Base-by-base conservation (phyloP, 2,329 filamentous ascomycete genomes). In the Ascochyta viciae-villosae region DNA sequence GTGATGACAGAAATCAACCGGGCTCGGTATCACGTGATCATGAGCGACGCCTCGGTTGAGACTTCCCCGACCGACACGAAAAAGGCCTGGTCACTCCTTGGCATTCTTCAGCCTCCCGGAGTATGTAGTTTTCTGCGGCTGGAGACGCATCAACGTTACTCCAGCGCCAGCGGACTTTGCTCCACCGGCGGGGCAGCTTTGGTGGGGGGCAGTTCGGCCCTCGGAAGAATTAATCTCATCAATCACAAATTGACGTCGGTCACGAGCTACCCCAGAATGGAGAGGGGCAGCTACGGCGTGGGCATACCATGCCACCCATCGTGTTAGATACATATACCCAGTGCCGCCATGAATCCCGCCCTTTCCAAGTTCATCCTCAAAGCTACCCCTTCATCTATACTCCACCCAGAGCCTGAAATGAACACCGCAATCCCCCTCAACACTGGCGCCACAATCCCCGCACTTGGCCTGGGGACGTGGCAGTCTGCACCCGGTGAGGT, bases 401-500 rank as follows among this genome's bases (percentile, higher is more conserved):
- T 77, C 33, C 34, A 77, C 35, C 75, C 75, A 33, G 63, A 66
- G 55, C 75, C 75, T 55, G 70, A 69, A 22, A 76, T 77, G 73
- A 75, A 75, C 57, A 77, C 74, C 23, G 64, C 71, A 23, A 62
- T 77, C 16, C 68, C 67, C 22, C 69, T 78, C 61, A 78, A 77
- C 70, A 78, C 74, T 27, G 76, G 76, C 54, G 72, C 74, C 35
- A 67, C 72, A 46, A 75, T 76, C 56, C 74, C 74, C 37, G 73
- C 73, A 31, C 65, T 77, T 22, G 75, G 74, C 8, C 56, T 77
- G 54, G 74, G 74, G 53, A 77, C 74, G 33, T 77, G 74, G 74
- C 73, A 77, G 57, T 74, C 73, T 61, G 67, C 65, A 45, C 75
- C 78, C 27, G 79, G 80, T 23, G 74, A 82, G 62, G 80, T 81